phyloP scores from a whole-genome alignment of 164 flowering plant species.

The Aristolochia fimbriata region DNA sequence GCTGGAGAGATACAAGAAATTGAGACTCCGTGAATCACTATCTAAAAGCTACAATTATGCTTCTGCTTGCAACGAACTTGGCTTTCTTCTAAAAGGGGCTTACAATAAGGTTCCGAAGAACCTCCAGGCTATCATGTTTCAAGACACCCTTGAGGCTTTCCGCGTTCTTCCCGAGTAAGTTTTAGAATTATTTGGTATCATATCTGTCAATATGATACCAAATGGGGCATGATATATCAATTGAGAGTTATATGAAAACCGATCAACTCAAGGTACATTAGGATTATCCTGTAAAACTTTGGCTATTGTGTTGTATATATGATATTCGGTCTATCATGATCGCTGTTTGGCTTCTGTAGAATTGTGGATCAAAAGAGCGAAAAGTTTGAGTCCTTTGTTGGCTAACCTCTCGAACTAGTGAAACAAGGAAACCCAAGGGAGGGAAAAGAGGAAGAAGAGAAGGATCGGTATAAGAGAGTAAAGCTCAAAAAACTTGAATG shows the following conservation, averaged over 20 bases:
- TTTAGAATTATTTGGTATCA: not conserved
- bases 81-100: constrained; percentile 44
- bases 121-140: constrained; percentile 57
- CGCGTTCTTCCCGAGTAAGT: constrained; percentile 49
- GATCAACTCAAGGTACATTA: too few relatives aligned
- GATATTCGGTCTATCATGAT: not conserved
- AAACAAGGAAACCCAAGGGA: too few relatives aligned
- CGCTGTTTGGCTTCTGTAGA: too few relatives aligned
- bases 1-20: constrained; percentile 43
- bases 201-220: too few relatives aligned
- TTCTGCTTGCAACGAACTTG: constrained; percentile 56
- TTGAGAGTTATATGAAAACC: too few relatives aligned
- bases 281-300: not conserved
- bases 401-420: too few relatives aligned
- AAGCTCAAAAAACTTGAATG: too few relatives aligned
- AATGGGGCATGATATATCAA: too few relatives aligned
- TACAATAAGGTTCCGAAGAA: constrained; percentile 48
- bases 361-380: too few relatives aligned
- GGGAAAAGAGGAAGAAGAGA: too few relatives aligned
- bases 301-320: not conserved
- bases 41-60: constrained; percentile 32
- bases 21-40: constrained; percentile 34
- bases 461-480: too few relatives aligned
- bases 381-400: too few relatives aligned
- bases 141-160: constrained; percentile 63